Evolutionary conservation across 768 basidiomycete genomes (phyloP), one percentile per base, ranked within the genome.

Genomic region (Russula vinacea): DNA sequence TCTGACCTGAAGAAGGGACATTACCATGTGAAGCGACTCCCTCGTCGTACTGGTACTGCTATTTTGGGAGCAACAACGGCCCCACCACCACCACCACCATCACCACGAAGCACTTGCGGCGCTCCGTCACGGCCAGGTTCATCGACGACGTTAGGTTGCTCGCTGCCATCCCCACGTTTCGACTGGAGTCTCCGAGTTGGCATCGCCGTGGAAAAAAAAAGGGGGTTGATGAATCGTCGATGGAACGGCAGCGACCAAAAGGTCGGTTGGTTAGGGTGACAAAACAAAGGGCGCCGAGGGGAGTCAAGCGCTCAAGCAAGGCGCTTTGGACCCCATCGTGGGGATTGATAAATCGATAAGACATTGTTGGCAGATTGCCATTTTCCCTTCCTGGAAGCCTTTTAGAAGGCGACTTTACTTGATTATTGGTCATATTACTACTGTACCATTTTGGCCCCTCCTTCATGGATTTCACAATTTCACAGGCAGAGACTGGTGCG

Each of bases 141-240:
- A 19, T 58, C 50, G 40, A 42, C 49, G 40, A 53, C 51, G 33
- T 63, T 58, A 45, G 56, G 33, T 58, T 22, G 16, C 51, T 58
- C 17, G 51, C 56, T 44, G 50, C 62, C 62, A 62, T 39, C 45
- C 2, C 62, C 57, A 29, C 24, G 57, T 53, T 51, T 58, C 44
- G 57, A 58, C 39, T 57, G 62, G 26, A 35, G 40, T 51, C 52
- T 53, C 44, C 33, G n/a, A 45, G 37, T 32, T 29, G 56, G 40
- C 56, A 63, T 62, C 39, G 9, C 32, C 33, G 47, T 50, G 5
- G 42, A 40, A 19, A 26, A 26, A 19, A 47, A 47, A 47, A 49
- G 26, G 35, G 8, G 6, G 10, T 35, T 10, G 35, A 35, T 35
- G 35, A 10, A 7, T 7, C 35, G 29, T 11, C n/a, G 58, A 51